Evolutionary conservation across 202 grass and related monocot genomes (phyloP).

Genomic region (Schoenoplectus triqueter): DNA sequence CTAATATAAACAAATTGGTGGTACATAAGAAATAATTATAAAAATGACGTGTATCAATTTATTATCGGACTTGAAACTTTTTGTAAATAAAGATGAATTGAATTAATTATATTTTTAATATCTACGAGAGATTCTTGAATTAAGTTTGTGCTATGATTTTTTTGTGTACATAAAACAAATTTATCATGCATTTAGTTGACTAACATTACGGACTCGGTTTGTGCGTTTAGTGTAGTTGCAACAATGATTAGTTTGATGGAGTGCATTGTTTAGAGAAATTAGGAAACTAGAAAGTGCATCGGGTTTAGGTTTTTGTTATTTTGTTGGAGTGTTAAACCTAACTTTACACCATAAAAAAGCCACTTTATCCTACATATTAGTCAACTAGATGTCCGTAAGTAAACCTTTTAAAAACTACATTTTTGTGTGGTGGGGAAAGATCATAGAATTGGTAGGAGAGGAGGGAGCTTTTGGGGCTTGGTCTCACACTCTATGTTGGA

Average conservation of each 20-base stretch:
- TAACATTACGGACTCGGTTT: too few species aligned
- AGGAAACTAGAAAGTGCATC: conserved; percentile 9
- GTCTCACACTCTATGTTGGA: conserved; percentile 22
- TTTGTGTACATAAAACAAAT: too few species aligned
- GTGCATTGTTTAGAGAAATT: not conserved
- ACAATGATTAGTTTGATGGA: not conserved
- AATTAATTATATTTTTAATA: too few species aligned
- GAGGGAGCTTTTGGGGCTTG: not conserved
- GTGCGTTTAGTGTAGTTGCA: not conserved
- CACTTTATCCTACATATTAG: conserved; percentile 32
- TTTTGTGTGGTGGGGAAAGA: conserved; percentile 39
- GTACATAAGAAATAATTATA: not conserved
- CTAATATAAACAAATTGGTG: not conserved
- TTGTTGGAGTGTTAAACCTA: conserved; percentile 4
- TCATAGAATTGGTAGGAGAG: conserved; percentile 15
- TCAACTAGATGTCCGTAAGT: conserved; percentile 31
- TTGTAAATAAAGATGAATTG: too few species aligned
- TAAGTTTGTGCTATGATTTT: too few species aligned
- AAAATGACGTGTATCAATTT: too few species aligned
- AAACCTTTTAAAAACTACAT: conserved; percentile 16
- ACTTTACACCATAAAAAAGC: conserved; percentile 41
- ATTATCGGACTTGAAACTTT: too few species aligned
- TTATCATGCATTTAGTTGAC: too few species aligned
- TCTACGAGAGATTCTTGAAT: too few species aligned
- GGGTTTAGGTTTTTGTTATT: not conserved